These are phyloP conservation scores for Phaeodactylum tricornutum DNA, from an alignment of 108 stramenopile species.

Conservation along the genomic window DNA sequence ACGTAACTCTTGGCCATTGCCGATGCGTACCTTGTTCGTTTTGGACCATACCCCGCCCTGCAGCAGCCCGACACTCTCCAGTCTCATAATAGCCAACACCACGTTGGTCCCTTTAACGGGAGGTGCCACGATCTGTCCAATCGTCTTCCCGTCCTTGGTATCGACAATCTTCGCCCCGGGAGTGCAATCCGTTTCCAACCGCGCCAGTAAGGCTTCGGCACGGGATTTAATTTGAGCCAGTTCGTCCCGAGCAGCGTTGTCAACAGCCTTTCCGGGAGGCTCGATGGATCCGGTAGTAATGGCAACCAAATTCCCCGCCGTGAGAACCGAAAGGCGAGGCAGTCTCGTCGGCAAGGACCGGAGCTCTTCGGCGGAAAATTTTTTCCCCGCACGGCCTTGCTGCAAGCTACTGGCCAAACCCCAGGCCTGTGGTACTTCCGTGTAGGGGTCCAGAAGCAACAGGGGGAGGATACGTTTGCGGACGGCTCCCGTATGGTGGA, in stretches of 20 bases:
- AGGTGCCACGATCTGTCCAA: slow-evolving; percentile 64
- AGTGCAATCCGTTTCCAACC: slow-evolving; percentile 20
- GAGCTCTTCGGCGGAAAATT: slow-evolving; percentile 10
- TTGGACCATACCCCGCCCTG: slow-evolving; percentile 29
- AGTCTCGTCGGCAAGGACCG: slow-evolving; percentile 22
- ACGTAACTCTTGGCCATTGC: slow-evolving; percentile 38
- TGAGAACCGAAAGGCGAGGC: slow-evolving; percentile 58
- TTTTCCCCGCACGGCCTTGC: slow-evolving; percentile 23
- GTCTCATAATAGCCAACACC: slow-evolving; percentile 71
- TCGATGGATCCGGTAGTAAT: slow-evolving; percentile 54
- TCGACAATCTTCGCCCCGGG: slow-evolving; percentile 62
- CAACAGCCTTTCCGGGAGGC: slow-evolving; percentile 12
- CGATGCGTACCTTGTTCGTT: slow-evolving; percentile 65
- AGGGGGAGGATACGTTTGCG: slow-evolving; percentile 90
- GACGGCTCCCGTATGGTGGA: slow-evolving; percentile 85
- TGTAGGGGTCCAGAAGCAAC: slow-evolving; percentile 53
- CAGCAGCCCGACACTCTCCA: slow-evolving; percentile 63
- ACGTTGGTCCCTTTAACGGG: slow-evolving; percentile 71
- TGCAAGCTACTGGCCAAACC: slow-evolving; percentile 57
- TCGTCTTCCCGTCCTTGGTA: slow-evolving; percentile 66
- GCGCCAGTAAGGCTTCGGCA: slow-evolving; percentile 28
- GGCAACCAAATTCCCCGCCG: slow-evolving; percentile 54
- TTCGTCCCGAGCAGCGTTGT: slow-evolving; percentile 13
- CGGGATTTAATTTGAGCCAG: slow-evolving; percentile 18
- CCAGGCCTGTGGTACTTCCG: slow-evolving; percentile 70